Evolutionary conservation across 2,329 filamentous ascomycete species (phyloP).

Genomic region (Penicillium brevicompactum): DNA sequence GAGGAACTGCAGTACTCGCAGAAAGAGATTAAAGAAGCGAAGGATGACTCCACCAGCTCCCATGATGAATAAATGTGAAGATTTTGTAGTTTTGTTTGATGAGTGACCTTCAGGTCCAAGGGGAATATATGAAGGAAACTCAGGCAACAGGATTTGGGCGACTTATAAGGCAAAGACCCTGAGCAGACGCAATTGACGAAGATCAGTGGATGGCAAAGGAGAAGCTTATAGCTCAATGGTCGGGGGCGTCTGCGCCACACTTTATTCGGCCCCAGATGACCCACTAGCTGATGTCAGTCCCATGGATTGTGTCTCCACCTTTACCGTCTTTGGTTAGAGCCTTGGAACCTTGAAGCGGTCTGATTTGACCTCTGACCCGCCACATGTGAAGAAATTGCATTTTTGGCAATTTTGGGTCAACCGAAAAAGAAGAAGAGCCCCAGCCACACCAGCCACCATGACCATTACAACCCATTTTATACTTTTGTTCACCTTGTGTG

Average conservation of each 20-base stretch:
- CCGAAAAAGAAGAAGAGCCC: neutral
- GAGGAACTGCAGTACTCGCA: conserved; percentile 74
- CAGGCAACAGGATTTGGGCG: conserved; percentile 13
- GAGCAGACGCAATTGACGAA: conserved; percentile 3
- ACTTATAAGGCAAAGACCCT: conserved; percentile 6
- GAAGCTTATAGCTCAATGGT: conserved; percentile 2
- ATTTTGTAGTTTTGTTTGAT: neutral
- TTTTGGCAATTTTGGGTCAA: neutral
- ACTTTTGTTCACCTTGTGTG: neutral
- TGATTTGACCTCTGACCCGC: neutral
- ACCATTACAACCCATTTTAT: neutral
- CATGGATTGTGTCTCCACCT: neutral
- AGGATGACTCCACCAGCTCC: conserved; percentile 63
- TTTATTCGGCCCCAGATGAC: neutral
- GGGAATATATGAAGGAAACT: conserved; percentile 3
- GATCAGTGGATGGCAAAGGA: conserved; percentile 10
- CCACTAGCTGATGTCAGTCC: conserved; percentile 7
- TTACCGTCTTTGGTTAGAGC: neutral
- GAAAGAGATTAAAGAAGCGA: conserved; percentile 68
- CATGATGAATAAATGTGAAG: conserved; percentile 49
- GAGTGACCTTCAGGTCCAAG: neutral
- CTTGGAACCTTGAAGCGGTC: neutral
- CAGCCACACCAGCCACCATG: conserved; percentile 6
- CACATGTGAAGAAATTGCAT: conserved; percentile 2
- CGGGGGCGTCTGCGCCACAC: conserved; percentile 7